These are phyloP conservation scores for Dianthus caryophyllus DNA, from an alignment of 148 eudicot genomes.

Conservation along the genomic window DNA sequence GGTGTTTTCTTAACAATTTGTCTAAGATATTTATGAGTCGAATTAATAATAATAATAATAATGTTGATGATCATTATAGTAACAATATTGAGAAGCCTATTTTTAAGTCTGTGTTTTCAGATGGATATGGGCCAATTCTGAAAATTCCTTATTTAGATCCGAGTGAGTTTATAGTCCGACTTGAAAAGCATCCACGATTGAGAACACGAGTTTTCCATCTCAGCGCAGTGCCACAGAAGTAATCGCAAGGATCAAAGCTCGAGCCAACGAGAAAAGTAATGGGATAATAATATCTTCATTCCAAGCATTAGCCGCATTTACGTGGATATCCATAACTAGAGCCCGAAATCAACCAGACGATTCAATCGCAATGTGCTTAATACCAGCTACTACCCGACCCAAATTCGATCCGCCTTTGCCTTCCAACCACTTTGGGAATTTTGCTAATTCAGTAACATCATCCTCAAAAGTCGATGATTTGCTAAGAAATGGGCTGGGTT, in stretches of 20 bases:
- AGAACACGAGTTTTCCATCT: constrained; percentile 27
- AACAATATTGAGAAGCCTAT: neutral
- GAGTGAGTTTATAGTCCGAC: constrained; percentile 14
- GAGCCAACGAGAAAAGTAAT: constrained; percentile 15
- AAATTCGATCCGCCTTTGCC: constrained; percentile 19
- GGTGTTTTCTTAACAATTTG: constrained; percentile 26
- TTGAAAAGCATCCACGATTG: neutral
- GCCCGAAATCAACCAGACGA: constrained; percentile 5
- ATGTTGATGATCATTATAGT: no score
- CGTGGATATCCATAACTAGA: constrained; percentile 22
- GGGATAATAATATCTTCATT: constrained; percentile 18
- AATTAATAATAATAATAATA: no score
- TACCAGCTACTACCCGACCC: constrained; percentile 1
- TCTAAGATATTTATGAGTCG: constrained; percentile 21
- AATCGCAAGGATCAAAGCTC: constrained; percentile 20
- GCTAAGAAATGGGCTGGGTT: constrained; percentile 2
- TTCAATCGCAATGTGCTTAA: neutral
- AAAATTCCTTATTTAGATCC: constrained; percentile 19
- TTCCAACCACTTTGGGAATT: constrained; percentile 14
- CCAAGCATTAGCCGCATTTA: constrained; percentile 14
- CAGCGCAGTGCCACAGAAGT: neutral
- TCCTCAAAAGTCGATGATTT: neutral
- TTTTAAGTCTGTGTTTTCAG: constrained; percentile 14
- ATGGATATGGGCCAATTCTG: neutral
- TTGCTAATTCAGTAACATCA: neutral